Evolutionary conservation across 805 yeast species (phyloP).

Genomic region (Kluyveromyces nonfermentans): DNA sequence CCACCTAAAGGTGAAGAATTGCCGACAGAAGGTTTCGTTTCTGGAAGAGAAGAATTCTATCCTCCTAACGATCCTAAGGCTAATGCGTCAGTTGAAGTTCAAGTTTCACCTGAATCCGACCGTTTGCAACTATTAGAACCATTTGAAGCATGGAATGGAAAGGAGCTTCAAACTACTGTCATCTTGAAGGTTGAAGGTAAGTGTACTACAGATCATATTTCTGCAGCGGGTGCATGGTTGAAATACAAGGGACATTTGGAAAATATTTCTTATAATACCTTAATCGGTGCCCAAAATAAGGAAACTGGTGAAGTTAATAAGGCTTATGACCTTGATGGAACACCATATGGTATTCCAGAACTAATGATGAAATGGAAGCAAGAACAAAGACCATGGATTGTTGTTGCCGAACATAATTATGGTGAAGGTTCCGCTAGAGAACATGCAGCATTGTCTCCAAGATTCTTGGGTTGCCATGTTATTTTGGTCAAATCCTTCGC

Average conservation of each 20-base stretch:
- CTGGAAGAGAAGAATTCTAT: constrained; percentile 67
- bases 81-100: constrained; percentile 46
- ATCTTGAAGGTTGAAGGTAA: constrained; percentile 91
- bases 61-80: constrained; percentile 65
- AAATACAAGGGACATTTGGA: constrained; percentile 97
- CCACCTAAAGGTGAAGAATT: constrained; percentile 81
- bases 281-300: constrained; percentile 93
- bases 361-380: constrained; percentile 93
- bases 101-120: constrained; percentile 81
- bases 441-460: constrained; percentile 94
- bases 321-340: constrained; percentile 80
- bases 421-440: constrained; percentile 99
- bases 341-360: constrained; percentile 78
- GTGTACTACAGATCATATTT: constrained; percentile 97
- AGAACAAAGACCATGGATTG: constrained; percentile 80
- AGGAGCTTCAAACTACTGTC: constrained; percentile 69
- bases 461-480: constrained; percentile 85
- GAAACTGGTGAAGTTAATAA: constrained; percentile 94
- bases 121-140: constrained; percentile 89
- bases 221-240: constrained; percentile 98
- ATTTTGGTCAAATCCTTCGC: constrained; percentile 93
- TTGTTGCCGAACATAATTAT: constrained; percentile 94
- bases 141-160: constrained; percentile 75
- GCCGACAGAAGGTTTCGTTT: constrained; percentile 67
- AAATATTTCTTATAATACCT: constrained; percentile 88